Conservation (phyloP, 1,284 basidiomycete species). For the Fereydounia khargensis region DNA sequence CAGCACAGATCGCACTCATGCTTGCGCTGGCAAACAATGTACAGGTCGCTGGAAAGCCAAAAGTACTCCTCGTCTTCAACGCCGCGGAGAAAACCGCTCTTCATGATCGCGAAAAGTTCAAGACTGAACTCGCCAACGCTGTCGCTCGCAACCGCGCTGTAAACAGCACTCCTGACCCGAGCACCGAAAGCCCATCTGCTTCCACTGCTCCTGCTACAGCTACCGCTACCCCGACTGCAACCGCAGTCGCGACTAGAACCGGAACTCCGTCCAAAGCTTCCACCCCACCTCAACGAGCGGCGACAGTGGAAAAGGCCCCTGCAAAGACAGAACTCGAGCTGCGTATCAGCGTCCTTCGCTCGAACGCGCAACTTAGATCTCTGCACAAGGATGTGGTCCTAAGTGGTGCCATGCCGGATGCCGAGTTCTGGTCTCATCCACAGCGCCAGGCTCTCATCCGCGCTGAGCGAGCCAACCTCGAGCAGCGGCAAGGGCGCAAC, state of each 20-base stretch:
- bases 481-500: slow-evolving; percentile 48
- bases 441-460: slow-evolving; percentile 44
- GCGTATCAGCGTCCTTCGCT: slow-evolving; percentile 43
- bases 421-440: slow-evolving; percentile 56
- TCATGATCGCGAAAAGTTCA: slow-evolving; percentile 39
- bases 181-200: slow-evolving; percentile 1
- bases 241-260: slow-evolving; percentile 12
- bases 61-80: slow-evolving; percentile 38
- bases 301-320: slow-evolving; percentile 2
- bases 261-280: background rate
- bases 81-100: slow-evolving; percentile 31
- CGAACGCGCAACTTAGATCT: slow-evolving; percentile 38
- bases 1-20: slow-evolving; percentile 41
- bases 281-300: background rate
- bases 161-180: slow-evolving; percentile 3
- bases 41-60: slow-evolving; percentile 24
- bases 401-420: slow-evolving; percentile 36
- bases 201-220: slow-evolving; percentile 12
- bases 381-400: slow-evolving; percentile 53
- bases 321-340: slow-evolving; percentile 41
- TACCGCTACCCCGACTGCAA: slow-evolving; percentile 4
- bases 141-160: slow-evolving; percentile 17
- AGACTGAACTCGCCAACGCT: slow-evolving; percentile 33
- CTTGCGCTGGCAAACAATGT: slow-evolving; percentile 29
- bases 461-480: slow-evolving; percentile 39